Evolutionary conservation across 306 rosid genomes (phyloP).

Genomic region (Carpinus viminea): DNA sequence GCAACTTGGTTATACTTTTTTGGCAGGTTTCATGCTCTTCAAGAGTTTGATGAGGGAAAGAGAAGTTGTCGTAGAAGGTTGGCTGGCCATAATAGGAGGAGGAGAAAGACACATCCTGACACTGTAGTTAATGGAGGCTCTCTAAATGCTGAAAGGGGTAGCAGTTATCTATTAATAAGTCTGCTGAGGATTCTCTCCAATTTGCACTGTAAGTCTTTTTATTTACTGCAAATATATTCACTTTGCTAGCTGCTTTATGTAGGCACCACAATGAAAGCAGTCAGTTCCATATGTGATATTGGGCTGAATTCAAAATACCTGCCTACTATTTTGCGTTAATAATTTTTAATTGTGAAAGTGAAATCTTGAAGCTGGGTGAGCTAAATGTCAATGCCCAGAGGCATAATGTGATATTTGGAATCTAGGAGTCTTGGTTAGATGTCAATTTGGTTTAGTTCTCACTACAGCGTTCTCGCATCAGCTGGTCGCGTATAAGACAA

Average conservation of each 20-base stretch:
- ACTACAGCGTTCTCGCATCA: background rate
- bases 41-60: constrained; percentile 94
- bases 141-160: constrained; percentile 59
- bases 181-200: constrained; percentile 73
- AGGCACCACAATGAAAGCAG: constrained; percentile 9
- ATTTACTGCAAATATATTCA: constrained; percentile 22
- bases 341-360: background rate
- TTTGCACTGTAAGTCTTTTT: constrained; percentile 65
- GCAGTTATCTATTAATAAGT: constrained; percentile 69
- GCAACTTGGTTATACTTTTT: constrained; percentile 31
- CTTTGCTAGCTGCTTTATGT: constrained; percentile 26
- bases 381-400: background rate
- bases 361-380: background rate
- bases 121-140: constrained; percentile 60
- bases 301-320: background rate
- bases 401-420: background rate
- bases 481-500: background rate
- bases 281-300: background rate
- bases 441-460: background rate
- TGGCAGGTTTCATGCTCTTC: constrained; percentile 87
- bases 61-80: constrained; percentile 92
- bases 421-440: background rate
- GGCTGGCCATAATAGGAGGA: constrained; percentile 86
- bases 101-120: constrained; percentile 81
- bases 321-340: background rate